Percentiles rank a stretch among this genome's conserved stretches.
Conservation (phyloP, 208 protist species). For the Naegleria lovaniensis region DNA sequence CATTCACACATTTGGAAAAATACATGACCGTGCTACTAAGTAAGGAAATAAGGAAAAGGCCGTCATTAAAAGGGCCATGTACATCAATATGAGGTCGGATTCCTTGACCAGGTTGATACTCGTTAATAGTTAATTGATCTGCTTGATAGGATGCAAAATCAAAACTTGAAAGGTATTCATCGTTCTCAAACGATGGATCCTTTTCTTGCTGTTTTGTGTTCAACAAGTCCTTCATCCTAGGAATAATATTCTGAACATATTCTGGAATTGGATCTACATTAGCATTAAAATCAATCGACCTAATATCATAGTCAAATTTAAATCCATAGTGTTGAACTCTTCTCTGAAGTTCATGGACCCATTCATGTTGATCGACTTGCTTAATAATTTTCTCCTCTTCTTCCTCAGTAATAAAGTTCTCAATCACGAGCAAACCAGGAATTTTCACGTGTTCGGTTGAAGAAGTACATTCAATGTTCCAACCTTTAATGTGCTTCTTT, state of each 20-base stretch:
- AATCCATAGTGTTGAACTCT: conserved; percentile 18
- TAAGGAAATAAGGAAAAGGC: conserved; percentile 16
- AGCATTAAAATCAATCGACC: not conserved
- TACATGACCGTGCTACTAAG: not conserved
- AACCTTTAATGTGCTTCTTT: not conserved
- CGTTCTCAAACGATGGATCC: not conserved
- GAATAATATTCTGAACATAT: not conserved
- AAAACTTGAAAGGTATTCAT: not conserved
- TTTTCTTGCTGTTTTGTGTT: not conserved
- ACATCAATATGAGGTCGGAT: conserved; percentile 35
- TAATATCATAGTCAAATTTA: not conserved
- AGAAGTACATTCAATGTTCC: not conserved
- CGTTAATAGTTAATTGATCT: conserved; percentile 42
- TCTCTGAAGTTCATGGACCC: not conserved
- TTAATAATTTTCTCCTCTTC: not conserved
- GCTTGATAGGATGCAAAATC: not conserved
- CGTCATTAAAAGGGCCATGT: conserved; percentile 33
- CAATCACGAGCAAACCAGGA: not conserved
- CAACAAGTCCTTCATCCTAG: not conserved
- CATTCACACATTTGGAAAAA: not conserved
- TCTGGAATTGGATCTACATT: not conserved
- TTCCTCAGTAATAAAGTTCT: conserved; percentile 15
- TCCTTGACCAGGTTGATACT: conserved; percentile 41
- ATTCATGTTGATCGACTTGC: not conserved
- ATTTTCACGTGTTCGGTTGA: not conserved